A percentile compares a stretch with the other conserved stretches of the same genome.
Evolutionary conservation across 106 monocot species (phyloP).

Genomic region (Platanthera guangdongensis): DNA sequence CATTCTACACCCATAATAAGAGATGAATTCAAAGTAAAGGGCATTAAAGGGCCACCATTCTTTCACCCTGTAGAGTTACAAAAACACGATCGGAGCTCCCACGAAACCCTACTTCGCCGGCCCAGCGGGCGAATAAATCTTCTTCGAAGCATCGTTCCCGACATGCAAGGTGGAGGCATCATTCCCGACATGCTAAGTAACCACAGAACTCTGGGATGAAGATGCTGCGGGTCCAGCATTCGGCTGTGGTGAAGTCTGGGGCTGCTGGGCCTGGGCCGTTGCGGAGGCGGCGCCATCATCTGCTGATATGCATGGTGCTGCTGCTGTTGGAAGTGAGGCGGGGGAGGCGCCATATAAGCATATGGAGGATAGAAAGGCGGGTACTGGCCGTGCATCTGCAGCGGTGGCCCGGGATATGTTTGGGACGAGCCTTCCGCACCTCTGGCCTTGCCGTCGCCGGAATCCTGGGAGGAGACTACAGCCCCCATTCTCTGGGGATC

Average conservation of each 20-base stretch:
- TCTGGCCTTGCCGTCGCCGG: constrained; percentile 20
- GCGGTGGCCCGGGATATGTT: constrained; percentile 10
- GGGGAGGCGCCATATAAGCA: constrained; percentile 54
- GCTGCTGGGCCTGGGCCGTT: constrained; percentile 9
- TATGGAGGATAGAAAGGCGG: constrained; percentile 62
- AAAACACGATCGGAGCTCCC: too few species aligned
- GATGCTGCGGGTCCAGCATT: constrained; percentile 18
- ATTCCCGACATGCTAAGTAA: neutral
- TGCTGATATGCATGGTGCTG: constrained; percentile 46
- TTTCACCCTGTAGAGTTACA: too few species aligned
- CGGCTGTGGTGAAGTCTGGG: constrained; percentile 21
- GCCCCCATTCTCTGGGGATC: constrained; percentile 99
- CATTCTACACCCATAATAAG: too few species aligned
- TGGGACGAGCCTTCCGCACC: constrained; percentile 29
- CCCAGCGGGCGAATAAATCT: neutral
- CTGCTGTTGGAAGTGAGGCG: constrained; percentile 34
- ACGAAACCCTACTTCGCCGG: too few species aligned
- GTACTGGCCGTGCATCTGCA: constrained; percentile 48
- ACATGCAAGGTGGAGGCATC: neutral
- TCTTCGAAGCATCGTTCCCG: neutral
- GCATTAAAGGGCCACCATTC: too few species aligned
- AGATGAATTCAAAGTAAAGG: too few species aligned
- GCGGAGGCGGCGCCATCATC: constrained; percentile 32
- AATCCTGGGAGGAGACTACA: constrained; percentile 45
- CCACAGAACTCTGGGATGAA: constrained; percentile 22